phyloP scores from a whole-genome alignment of 768 basidiomycete species.

The Pleurotus djamor region DNA sequence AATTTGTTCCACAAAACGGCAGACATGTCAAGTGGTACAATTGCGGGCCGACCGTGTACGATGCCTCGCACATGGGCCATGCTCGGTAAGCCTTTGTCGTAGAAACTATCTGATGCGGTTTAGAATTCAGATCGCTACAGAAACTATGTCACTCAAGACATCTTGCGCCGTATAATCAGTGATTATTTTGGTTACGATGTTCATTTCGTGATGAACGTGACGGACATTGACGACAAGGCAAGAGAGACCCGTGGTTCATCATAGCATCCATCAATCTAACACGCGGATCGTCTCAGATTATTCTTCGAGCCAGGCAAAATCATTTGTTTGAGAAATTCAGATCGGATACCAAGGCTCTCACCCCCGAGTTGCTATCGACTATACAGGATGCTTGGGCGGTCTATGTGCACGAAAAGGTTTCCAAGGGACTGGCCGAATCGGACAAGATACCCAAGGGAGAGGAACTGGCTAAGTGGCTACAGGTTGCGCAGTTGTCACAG shows the following conservation, averaged over 20 bases:
- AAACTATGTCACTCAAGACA: constrained; percentile 96
- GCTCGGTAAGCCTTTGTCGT: constrained; percentile 63
- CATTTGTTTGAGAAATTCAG: constrained; percentile 66
- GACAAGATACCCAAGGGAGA: constrained; percentile 41
- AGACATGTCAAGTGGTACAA: constrained; percentile 97
- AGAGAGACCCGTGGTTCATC: constrained; percentile 22
- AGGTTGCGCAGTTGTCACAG: constrained; percentile 39
- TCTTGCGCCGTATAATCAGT: constrained; percentile 83
- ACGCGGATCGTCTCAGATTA: constrained; percentile 61
- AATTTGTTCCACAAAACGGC: constrained; percentile 69
- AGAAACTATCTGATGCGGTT: constrained; percentile 1
- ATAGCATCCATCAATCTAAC: neutral
- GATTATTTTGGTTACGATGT: constrained; percentile 98
- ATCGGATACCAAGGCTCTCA: constrained; percentile 49
- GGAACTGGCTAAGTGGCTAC: constrained; percentile 53
- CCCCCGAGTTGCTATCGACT: constrained; percentile 53
- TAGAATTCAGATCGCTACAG: constrained; percentile 33
- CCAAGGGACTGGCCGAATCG: constrained; percentile 55
- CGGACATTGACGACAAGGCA: constrained; percentile 99
- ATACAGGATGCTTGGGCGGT: constrained; percentile 62
- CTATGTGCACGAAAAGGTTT: constrained; percentile 63
- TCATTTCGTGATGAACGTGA: constrained; percentile 99
- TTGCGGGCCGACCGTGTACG: constrained; percentile 98
- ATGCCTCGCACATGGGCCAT: constrained; percentile 98
- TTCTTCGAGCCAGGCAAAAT: constrained; percentile 83